Evolutionary conservation across 2,329 filamentous ascomycete genomes (phyloP), one percentile per base, ranked within the genome.

Genomic region (Colletotrichum sp.): DNA sequence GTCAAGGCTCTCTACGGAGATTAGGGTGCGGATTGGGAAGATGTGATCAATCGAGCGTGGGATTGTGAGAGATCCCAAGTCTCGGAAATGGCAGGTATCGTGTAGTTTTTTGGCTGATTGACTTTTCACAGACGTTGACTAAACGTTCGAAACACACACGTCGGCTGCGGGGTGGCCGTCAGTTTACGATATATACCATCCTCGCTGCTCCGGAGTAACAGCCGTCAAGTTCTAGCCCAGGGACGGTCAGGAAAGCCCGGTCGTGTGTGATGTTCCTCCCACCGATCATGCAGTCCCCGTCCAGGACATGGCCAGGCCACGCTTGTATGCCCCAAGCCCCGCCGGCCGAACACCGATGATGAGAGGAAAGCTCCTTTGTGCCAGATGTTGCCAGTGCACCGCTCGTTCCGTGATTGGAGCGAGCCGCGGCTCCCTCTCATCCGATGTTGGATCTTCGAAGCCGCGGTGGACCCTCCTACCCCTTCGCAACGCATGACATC

Each of bases 151-250:
- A 16, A 72, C 73, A 69, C 52, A 32, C 5, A 9, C 55, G 30
- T 18, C 21, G 36, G 28, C 57, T 52, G 70, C 44, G 70, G 64
- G 70, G 64, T 69, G 73, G 64, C 70, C 44, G 26, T 32, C 44
- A 36, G 49, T 73, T 69, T 69, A 73, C 73, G 44, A 76, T 73
- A 76, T 73, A 76, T 76, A 76, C 21, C 64, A 76, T 60, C 63
- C 64, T 72, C 69, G n/a, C n/a, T 32, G 28, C 57, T 34, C 65
- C 64, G 21, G 34, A 65, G 69, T n/a, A 73, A 64, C 57, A 69
- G 34, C 10, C 59, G 57, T 30, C 34, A 16, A 34, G 69, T 65
- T 69, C 73, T 57, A 69, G 64, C 70, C 59, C 44, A 76, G 64
- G 32, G 21, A 64, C 28, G 44, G 63, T 21, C 52, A 59, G 73